Base-by-base conservation (phyloP, 352 stramenopile species). In the Paralagenidium karlingii region DNA sequence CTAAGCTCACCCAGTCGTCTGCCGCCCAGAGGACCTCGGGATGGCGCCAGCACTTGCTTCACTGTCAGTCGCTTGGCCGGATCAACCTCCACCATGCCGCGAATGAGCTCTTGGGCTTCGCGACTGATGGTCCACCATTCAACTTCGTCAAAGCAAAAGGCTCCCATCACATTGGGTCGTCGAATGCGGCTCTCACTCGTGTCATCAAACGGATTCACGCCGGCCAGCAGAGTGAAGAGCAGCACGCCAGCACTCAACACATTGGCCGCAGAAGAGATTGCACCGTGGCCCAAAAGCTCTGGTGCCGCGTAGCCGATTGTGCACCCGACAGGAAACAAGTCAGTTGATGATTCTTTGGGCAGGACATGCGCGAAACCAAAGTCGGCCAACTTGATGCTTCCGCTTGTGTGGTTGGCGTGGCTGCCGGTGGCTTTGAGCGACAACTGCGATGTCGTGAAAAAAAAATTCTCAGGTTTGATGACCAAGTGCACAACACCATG, bases 401-500 rank as follows among this genome's bases (percentile, higher is more conserved):
- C 7, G 3, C 22, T 36, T 3, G 30, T 7, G 21, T 36, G 3
- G 7, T 36, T 36, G n/a, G n/a, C n/a, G n/a, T n/a, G n/a, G n/a
- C n/a, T n/a, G 16, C 13, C 28, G 28, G 28, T 13, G 28, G 16
- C 13, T 13, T 13, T 13, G 28, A 33, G 28, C 13, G 16, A 16
- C 13, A 13, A 13, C 28, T 16, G 13, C 28, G 28, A 13, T n/a
- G n/a, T n/a, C 44, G 73, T 77, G 34, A 89, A 85, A 34, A 86
- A 67, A 11, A 89, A 33, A 37, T 89, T 89, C 40, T 82, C 68
- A 2, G 75, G 75, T 51, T 89, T 89, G 36, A 89, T 74, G 31
- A 86, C 75, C 41, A 89, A 34, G 21, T 89, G 75, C 6, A 86
- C 55, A 15, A 89, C 50, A 13, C 53, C 61, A 10, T 77, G 60